phyloP scores from a whole-genome alignment of 768 basidiomycete genomes.

The Kwoniella bestiolae region DNA sequence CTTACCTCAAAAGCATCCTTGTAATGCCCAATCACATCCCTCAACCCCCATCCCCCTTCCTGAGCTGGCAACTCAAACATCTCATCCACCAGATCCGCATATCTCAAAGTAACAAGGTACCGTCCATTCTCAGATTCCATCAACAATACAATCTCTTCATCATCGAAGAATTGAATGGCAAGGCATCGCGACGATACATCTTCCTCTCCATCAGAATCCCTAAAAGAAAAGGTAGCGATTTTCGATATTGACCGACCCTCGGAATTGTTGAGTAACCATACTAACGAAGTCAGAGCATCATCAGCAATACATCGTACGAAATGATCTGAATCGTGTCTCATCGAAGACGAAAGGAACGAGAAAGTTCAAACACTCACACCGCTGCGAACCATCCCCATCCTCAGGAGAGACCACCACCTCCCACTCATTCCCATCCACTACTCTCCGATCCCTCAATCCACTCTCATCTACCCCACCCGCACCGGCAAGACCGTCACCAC shows the following conservation, averaged over 20 bases:
- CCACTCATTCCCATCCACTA: constrained; percentile 2
- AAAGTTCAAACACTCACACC: constrained; percentile 20
- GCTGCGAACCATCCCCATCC: not conserved
- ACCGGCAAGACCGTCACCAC: not conserved
- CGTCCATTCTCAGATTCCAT: constrained; percentile 13
- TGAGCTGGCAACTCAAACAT: not conserved
- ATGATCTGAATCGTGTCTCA: too few relatives aligned
- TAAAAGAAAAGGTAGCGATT: constrained; percentile 6
- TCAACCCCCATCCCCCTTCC: not conserved
- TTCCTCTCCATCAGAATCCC: not conserved
- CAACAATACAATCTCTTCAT: constrained; percentile 35
- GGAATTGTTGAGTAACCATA: not conserved
- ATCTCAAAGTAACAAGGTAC: constrained; percentile 30
- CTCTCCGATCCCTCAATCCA: constrained; percentile 13
- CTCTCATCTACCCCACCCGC: not conserved
- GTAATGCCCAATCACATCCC: constrained; percentile 3
- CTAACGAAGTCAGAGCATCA: too few relatives aligned
- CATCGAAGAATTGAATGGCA: constrained; percentile 42
- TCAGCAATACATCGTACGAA: too few relatives aligned
- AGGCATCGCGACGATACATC: constrained; percentile 20
- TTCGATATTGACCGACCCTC: not conserved
- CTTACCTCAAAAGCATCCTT: constrained; percentile 14
- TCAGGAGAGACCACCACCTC: constrained; percentile 3
- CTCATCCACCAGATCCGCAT: constrained; percentile 8
- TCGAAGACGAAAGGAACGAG: too few relatives aligned